Percentiles rank a stretch among this genome's conserved stretches.
phyloP scores from a whole-genome alignment of 2,329 filamentous ascomycete genomes.

The Zymoseptoria pseudotritici region DNA sequence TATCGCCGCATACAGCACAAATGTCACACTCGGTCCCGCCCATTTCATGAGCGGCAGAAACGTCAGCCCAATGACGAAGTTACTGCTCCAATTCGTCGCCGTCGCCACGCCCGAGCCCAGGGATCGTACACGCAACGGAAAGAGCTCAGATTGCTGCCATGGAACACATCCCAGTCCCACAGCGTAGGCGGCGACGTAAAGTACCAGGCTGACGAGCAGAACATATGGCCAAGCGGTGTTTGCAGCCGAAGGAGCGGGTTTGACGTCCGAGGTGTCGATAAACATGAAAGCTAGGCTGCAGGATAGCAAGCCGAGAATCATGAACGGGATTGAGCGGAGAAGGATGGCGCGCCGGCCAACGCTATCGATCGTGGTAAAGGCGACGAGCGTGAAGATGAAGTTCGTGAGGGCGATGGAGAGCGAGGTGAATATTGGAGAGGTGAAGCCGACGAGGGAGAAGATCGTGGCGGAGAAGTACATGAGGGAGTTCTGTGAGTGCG shows the following conservation, averaged over 20 bases:
- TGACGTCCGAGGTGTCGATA: constrained; percentile 40
- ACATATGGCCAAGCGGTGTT: constrained; percentile 34
- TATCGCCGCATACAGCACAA: constrained; percentile 68
- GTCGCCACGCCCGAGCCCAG: constrained; percentile 67
- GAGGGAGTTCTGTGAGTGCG: constrained; percentile 32
- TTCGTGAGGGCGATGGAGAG: constrained; percentile 40
- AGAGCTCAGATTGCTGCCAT: constrained; percentile 89
- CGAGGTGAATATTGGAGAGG: constrained; percentile 37
- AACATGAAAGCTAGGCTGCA: constrained; percentile 67
- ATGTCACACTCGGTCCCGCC: constrained; percentile 67
- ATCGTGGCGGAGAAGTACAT: constrained; percentile 45
- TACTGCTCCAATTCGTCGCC: constrained; percentile 79
- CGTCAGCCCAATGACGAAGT: constrained; percentile 77
- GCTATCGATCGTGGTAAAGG: constrained; percentile 39
- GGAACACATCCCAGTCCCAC: constrained; percentile 85
- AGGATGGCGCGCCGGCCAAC: constrained; percentile 53
- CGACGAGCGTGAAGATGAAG: constrained; percentile 40
- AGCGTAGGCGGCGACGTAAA: constrained; percentile 82
- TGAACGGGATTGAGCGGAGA: constrained; percentile 75
- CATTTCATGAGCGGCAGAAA: constrained; percentile 82
- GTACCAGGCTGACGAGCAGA: constrained; percentile 67
- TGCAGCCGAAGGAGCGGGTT: not conserved
- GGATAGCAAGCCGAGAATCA: constrained; percentile 64
- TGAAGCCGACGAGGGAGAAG: constrained; percentile 41
- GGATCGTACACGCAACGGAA: constrained; percentile 67